phyloP scores from a whole-genome alignment of 768 basidiomycete species.

The Russula lepida region DNA sequence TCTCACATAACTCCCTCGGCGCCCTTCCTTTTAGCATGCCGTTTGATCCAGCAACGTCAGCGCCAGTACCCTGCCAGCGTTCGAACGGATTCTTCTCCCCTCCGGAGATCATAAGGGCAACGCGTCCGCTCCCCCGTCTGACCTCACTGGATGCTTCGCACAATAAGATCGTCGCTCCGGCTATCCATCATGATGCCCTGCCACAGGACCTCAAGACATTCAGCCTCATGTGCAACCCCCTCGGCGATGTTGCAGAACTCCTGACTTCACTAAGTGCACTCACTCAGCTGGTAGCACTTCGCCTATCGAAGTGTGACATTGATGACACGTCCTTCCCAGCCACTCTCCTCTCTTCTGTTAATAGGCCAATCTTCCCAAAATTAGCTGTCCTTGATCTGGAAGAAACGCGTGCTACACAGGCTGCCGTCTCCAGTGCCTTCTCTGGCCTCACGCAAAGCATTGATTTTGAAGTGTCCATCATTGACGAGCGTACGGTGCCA shows the following conservation, averaged over 20 bases:
- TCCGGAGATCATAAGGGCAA: conserved; percentile 52
- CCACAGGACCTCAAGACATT: conserved; percentile 50
- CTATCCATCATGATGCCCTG: conserved; percentile 43
- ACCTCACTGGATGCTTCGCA: conserved; percentile 53
- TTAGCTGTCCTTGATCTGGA: conserved; percentile 56
- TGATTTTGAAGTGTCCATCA: conserved; percentile 45
- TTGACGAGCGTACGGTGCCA: conserved; percentile 26
- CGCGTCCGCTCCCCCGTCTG: conserved; percentile 57
- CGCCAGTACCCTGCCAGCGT: conserved; percentile 26
- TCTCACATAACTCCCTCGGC: conserved; percentile 62
- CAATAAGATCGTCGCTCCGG: conserved; percentile 51
- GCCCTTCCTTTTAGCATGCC: conserved; percentile 55
- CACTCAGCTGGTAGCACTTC: conserved; percentile 15
- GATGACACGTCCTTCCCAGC: conserved; percentile 51
- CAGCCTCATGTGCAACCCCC: conserved; percentile 60
- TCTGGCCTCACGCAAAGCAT: conserved; percentile 41
- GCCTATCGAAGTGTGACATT: conserved; percentile 32
- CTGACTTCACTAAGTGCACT: conserved; percentile 10
- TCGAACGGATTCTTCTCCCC: conserved; percentile 51
- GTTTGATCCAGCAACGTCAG: conserved; percentile 31
- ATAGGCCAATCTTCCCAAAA: conserved; percentile 36
- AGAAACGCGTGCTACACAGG: conserved; percentile 49
- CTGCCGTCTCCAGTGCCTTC: conserved; percentile 40
- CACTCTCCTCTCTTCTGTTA: conserved; percentile 23
- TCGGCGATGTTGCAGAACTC: conserved; percentile 31